phyloP scores from a whole-genome alignment of 73 alveolate genomes.

The Paramecium octaurelia region DNA sequence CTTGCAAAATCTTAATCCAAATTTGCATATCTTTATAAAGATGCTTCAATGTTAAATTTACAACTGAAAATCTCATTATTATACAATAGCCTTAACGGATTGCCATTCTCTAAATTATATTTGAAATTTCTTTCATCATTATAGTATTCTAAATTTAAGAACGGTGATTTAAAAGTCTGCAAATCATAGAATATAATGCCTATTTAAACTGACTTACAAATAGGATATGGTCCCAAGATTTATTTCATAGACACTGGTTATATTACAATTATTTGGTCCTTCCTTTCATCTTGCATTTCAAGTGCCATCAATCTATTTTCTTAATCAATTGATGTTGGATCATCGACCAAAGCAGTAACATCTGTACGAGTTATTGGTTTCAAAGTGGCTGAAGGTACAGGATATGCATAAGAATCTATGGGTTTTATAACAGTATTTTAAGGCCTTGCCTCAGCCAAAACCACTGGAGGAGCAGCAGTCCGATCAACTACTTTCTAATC shows the following conservation, averaged over 20 bases:
- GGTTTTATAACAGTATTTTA: background rate
- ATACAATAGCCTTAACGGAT: background rate
- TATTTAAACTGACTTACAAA: background rate
- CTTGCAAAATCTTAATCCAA: conserved; percentile 50
- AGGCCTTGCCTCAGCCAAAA: background rate
- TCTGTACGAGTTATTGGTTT: background rate
- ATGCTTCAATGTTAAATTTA: background rate
- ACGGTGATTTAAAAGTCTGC: background rate
- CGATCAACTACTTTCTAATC: background rate
- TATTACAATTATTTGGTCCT: background rate
- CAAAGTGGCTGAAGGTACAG: conserved; percentile 2
- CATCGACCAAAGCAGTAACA: background rate
- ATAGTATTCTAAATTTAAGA: background rate
- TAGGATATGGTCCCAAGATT: background rate
- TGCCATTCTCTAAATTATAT: conserved; percentile 7
- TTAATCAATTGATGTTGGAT: background rate
- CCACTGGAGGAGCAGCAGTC: background rate
- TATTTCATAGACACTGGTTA: background rate
- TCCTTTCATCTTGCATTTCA: conserved; percentile 11
- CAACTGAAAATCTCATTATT: background rate
- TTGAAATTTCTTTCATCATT: conserved; percentile 46
- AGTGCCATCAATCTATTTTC: background rate
- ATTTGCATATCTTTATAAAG: conserved; percentile 3
- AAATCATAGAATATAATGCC: background rate
- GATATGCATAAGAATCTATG: conserved; percentile 42